phyloP scores from a whole-genome alignment of 257 asterid species.

The Solanum pinnatisectum region DNA sequence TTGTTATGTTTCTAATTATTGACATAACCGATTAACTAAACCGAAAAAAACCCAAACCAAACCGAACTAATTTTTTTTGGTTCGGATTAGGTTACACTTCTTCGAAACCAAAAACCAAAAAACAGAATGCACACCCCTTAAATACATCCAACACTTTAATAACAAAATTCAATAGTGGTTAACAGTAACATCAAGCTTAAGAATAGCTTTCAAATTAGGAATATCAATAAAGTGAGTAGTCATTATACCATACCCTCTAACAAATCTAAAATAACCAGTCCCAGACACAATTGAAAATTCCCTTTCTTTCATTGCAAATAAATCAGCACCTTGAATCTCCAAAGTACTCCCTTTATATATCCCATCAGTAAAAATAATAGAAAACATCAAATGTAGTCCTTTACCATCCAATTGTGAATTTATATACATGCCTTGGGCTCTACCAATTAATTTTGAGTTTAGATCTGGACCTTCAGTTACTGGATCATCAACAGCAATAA shows the following conservation, averaged over 20 bases:
- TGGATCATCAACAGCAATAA: constrained; percentile 34
- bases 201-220: constrained; percentile 26
- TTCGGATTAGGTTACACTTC: no score
- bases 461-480: constrained; percentile 37
- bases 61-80: no score
- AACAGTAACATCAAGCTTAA: constrained; percentile 34
- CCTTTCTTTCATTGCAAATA: constrained; percentile 23
- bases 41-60: no score
- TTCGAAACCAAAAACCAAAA: no score
- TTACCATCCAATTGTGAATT: constrained; percentile 45
- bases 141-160: background rate
- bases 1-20: no score
- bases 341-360: constrained; percentile 34
- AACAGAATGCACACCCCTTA: no score
- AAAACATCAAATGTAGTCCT: constrained; percentile 29
- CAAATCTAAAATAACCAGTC: constrained; percentile 38
- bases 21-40: no score
- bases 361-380: constrained; percentile 38
- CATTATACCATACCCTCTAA: constrained; percentile 39
- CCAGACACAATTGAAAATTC: constrained; percentile 37
- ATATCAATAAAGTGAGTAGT: constrained; percentile 32
- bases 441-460: constrained; percentile 27
- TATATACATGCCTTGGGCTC: constrained; percentile 47
- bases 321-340: constrained; percentile 42
- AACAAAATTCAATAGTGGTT: constrained; percentile 14